Evolutionary conservation across 768 basidiomycete genomes (phyloP), one percentile per base, ranked within the genome.

Genomic region (Cystobasidium tubakii): DNA sequence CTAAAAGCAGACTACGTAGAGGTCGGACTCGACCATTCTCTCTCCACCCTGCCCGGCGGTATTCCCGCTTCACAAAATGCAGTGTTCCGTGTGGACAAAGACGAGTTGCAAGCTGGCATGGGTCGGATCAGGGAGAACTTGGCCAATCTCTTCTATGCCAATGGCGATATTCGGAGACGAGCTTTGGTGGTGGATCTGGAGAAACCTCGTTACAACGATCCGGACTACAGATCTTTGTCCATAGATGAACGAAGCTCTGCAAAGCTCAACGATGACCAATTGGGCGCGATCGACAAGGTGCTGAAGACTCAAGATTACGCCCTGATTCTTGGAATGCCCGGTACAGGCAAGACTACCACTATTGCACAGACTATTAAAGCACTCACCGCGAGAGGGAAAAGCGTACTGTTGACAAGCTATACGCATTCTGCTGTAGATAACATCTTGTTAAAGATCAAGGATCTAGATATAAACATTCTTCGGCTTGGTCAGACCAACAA

Each of bases 361-460:
- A 90, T 96, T 75, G 91, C 90, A 0, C 88, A 91, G 36, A 85
- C 96, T 62, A 93, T 98, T 79, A 85, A 86, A 77, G 85, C 85
- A 62, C 82, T 98, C 17, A 91, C 93, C 0, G 85, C 81, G 44
- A 83, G 87, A 82, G 91, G 91, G 7, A 94, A 96, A 84, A 90
- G 86, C 0, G 90, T 98, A 4, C 82, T 99, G 29, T 81, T 98
- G 75, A 90, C 90, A 7, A 91, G 90, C 55, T 96, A 97, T 80
- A 99, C 96, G 1, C 96, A 99, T 83, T 96, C 94, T 17, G 95
- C 96, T 0, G 96, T 99, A 57, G 96, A 99, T 77, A 97, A 89
- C n/a, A 95, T 98, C 78, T 79, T 99, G 78, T 82, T 89, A 78
- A 97, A 96, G 81, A 81, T 97, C 73, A 83, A 85, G 75, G 83